Conservation (phyloP, 2,329 filamentous ascomycete species). For the Beauveria scarabaeidicola region DNA sequence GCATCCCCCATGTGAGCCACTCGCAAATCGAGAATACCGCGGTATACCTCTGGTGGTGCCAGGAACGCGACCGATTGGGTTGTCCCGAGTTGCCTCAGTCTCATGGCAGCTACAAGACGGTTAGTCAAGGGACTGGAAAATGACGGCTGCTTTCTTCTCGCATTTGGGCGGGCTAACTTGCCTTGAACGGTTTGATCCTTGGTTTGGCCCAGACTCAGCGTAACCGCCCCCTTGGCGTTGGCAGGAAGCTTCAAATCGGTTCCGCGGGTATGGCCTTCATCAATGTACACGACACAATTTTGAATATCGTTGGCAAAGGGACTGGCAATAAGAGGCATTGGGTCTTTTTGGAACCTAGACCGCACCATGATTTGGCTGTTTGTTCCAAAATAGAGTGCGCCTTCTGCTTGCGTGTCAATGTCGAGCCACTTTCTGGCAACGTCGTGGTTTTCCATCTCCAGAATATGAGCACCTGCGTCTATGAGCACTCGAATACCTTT, state of each 20-base stretch:
- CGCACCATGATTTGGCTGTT: conserved; percentile 19
- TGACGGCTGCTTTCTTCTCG: neutral
- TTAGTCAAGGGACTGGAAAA: neutral
- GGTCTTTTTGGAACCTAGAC: conserved; percentile 27
- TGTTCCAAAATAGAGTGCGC: conserved; percentile 45
- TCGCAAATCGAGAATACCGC: conserved; percentile 45
- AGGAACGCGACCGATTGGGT: conserved; percentile 50
- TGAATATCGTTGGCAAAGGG: conserved; percentile 46
- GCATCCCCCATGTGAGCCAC: neutral
- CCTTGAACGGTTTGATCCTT: conserved; percentile 56
- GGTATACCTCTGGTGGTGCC: conserved; percentile 51
- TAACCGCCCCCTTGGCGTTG: conserved; percentile 41
- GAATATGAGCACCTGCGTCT: conserved; percentile 55
- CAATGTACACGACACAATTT: conserved; percentile 48
- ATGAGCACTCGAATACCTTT: conserved; percentile 45
- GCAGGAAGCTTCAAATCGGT: conserved; percentile 49
- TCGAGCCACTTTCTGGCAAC: conserved; percentile 44
- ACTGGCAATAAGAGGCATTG: conserved; percentile 42
- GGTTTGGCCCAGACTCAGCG: conserved; percentile 45
- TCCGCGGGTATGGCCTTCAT: conserved; percentile 53
- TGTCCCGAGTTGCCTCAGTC: conserved; percentile 47
- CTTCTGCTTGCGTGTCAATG: conserved; percentile 33
- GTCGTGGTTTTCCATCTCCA: conserved; percentile 49
- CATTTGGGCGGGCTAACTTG: conserved; percentile 17
- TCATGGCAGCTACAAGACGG: conserved; percentile 47